Percentiles rank a stretch among this genome's conserved stretches.
Evolutionary conservation across 1,284 basidiomycete species (phyloP).

Genomic region (Neotropicomus parvogracilis): DNA sequence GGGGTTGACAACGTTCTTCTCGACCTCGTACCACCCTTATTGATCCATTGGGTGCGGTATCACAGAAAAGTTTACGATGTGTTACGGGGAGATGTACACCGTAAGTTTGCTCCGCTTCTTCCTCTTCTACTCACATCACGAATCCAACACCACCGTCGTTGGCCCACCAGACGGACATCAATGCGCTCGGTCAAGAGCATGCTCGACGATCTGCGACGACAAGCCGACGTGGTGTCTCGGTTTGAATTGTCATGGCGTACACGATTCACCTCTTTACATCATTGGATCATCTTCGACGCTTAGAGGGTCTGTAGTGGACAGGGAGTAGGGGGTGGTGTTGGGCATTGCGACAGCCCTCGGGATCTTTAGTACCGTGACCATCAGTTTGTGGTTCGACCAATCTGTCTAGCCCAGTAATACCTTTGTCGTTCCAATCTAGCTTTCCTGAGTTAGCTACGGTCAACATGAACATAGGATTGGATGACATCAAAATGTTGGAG

Average conservation of each 20-base stretch:
- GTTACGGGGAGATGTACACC: constrained; percentile 76
- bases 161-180: constrained; percentile 55
- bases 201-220: constrained; percentile 64
- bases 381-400: too few relatives aligned
- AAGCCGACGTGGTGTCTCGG: constrained; percentile 59
- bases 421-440: too few relatives aligned
- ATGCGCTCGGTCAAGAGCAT: constrained; percentile 72
- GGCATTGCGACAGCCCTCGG: too few relatives aligned
- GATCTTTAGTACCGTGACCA: too few relatives aligned
- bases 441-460: too few relatives aligned
- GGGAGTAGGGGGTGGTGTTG: too few relatives aligned
- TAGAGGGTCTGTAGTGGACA: too few relatives aligned
- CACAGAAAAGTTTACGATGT: constrained; percentile 60
- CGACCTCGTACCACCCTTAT: constrained; percentile 53
- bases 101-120: constrained; percentile 38
- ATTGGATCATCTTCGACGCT: constrained; percentile 15
- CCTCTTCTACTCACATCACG: too few relatives aligned
- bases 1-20: constrained; percentile 53
- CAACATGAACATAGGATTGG: too few relatives aligned
- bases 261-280: background rate
- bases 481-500: too few relatives aligned
- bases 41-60: constrained; percentile 73
- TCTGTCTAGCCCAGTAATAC: too few relatives aligned
- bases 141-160: background rate
- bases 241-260: constrained; percentile 45